Evolutionary conservation across 495 filamentous ascomycete species (phyloP).

Genomic region (Opeltia flavorubescens): DNA sequence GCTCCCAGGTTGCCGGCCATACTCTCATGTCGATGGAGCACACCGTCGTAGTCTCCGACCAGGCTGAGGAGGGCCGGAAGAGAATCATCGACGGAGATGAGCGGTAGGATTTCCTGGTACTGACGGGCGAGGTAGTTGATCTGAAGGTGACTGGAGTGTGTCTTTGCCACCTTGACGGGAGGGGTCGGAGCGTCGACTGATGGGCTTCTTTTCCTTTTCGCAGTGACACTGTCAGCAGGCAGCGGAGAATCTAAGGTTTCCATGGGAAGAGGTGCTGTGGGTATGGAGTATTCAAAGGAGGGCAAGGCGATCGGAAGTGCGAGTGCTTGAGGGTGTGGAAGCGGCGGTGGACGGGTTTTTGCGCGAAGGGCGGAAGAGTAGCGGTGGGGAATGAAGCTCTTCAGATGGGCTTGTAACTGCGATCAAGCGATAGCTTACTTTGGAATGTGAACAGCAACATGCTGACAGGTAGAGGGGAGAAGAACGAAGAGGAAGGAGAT

Average conservation of each 20-base stretch:
- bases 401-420: constrained; percentile 3
- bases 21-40: constrained; percentile 72
- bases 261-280: constrained; percentile 2
- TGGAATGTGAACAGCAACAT: background rate
- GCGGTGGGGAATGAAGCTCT: constrained; percentile 9
- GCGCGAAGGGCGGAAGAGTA: constrained; percentile 6
- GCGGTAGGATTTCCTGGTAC: constrained; percentile 44
- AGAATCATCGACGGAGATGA: constrained; percentile 43
- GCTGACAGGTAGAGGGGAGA: constrained; percentile 10
- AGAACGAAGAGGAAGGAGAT: constrained; percentile 6
- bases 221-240: constrained; percentile 13
- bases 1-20: constrained; percentile 76
- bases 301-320: background rate
- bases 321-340: background rate
- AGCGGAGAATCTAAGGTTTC: constrained; percentile 7
- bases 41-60: constrained; percentile 67
- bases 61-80: constrained; percentile 49
- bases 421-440: background rate
- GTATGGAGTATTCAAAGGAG: background rate
- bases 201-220: constrained; percentile 50
- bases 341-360: background rate
- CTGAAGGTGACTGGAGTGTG: constrained; percentile 44
- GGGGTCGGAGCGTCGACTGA: constrained; percentile 29
- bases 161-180: constrained; percentile 38
- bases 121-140: constrained; percentile 74